phyloP scores from a whole-genome alignment of 345 rosid species.

The Populus pruinosa region DNA sequence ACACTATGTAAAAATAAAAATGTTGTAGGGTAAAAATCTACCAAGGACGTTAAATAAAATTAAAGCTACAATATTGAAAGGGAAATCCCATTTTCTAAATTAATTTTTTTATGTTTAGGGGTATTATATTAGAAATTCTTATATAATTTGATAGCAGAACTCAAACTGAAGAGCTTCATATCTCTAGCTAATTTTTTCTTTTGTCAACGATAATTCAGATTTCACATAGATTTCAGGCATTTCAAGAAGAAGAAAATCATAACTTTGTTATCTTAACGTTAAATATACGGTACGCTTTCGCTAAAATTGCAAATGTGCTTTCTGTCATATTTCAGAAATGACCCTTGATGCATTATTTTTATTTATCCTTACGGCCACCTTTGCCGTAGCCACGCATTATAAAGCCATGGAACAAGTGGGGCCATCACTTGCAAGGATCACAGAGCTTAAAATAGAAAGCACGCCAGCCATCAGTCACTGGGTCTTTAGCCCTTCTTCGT shows the following conservation, averaged over 20 bases:
- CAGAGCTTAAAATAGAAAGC: constrained; percentile 1
- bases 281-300: not conserved
- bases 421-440: not conserved
- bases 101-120: not conserved
- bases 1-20: no score
- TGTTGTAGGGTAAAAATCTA: not conserved
- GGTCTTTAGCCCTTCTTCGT: not conserved
- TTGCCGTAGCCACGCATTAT: not conserved
- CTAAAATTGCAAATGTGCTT: not conserved
- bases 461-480: constrained; percentile 2
- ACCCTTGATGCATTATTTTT: not conserved
- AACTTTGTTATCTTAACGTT: not conserved
- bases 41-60: not conserved
- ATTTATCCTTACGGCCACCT: not conserved
- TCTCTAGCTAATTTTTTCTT: no score
- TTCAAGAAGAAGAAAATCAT: no score
- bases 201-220: not conserved
- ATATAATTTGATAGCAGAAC: no score
- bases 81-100: no score
- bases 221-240: no score
- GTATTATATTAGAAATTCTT: no score
- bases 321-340: not conserved
- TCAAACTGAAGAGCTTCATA: no score
- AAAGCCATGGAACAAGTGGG: not conserved
- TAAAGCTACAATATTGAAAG: no score